A percentile compares a stretch with the other conserved stretches of the same genome.
These are phyloP conservation scores for Phytophthora fragariae DNA, from an alignment of 352 stramenopile species.

Conservation along the genomic window DNA sequence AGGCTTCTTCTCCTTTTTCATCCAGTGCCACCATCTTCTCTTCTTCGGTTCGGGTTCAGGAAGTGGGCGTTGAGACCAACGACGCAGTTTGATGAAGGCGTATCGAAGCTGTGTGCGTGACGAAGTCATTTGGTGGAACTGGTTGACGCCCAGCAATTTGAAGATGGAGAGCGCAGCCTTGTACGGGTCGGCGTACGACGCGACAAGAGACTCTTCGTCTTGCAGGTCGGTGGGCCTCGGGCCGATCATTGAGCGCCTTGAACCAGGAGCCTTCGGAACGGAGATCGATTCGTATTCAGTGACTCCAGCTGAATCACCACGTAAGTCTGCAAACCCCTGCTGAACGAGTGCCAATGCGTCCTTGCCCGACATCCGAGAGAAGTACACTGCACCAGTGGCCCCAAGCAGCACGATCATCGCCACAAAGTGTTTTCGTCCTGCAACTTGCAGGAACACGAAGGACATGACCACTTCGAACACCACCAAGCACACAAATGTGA, in stretches of 20 bases:
- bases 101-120: constrained; percentile 62
- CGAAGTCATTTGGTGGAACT: constrained; percentile 76
- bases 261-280: constrained; percentile 27
- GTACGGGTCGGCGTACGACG: constrained; percentile 78
- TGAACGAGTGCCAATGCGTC: constrained; percentile 46
- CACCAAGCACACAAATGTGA: constrained; percentile 74
- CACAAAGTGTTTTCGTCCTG: constrained; percentile 55
- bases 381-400: constrained; percentile 54
- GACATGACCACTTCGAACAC: constrained; percentile 78
- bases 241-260: constrained; percentile 48
- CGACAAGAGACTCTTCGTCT: constrained; percentile 46
- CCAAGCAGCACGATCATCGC: constrained; percentile 67
- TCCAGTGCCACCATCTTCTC: constrained; percentile 39
- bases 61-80: constrained; percentile 47
- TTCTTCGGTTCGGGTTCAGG: constrained; percentile 20
- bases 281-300: constrained; percentile 30
- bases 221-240: constrained; percentile 48
- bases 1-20: constrained; percentile 25
- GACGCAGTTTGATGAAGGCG: constrained; percentile 67
- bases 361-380: constrained; percentile 58
- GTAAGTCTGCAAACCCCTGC: constrained; percentile 41
- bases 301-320: constrained; percentile 13
- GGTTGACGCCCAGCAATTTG: constrained; percentile 71
- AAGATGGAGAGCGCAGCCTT: constrained; percentile 78
- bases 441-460: constrained; percentile 80